phyloP scores from a whole-genome alignment of 2,329 filamentous ascomycete genomes.

The Epichloe sp. region DNA sequence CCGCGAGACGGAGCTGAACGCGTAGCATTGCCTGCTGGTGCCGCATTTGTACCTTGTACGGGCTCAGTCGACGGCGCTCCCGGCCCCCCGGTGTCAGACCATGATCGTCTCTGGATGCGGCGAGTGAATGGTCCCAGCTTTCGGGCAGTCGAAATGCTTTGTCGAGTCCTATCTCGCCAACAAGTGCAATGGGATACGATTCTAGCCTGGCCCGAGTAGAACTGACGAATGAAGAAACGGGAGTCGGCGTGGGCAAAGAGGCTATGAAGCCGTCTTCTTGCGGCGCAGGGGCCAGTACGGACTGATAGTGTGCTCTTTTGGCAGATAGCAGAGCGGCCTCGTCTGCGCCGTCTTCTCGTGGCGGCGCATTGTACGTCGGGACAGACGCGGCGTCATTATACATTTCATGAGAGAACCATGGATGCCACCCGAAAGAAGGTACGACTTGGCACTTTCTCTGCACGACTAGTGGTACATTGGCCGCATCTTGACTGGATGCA shows the following conservation, averaged over 20 bases:
- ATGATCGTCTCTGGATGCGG: slow-evolving; percentile 14
- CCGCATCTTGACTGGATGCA: background rate
- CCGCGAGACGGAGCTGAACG: slow-evolving; percentile 59
- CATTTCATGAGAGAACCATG: slow-evolving; percentile 72
- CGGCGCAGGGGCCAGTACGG: slow-evolving; percentile 46
- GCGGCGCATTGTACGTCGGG: slow-evolving; percentile 21
- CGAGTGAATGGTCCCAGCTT: slow-evolving; percentile 30
- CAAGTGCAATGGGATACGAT: slow-evolving; percentile 47
- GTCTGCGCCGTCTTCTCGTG: slow-evolving; percentile 7
- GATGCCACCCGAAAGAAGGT: slow-evolving; percentile 77
- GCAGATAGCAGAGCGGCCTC: slow-evolving; percentile 17
- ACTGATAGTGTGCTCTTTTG: slow-evolving; percentile 47
- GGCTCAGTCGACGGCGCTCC: slow-evolving; percentile 54
- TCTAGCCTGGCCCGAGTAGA: slow-evolving; percentile 43
- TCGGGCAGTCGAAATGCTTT: slow-evolving; percentile 62
- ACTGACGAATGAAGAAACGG: slow-evolving; percentile 44
- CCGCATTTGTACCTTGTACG: slow-evolving; percentile 50
- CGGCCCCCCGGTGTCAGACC: slow-evolving; percentile 56
- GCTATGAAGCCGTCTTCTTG: slow-evolving; percentile 29
- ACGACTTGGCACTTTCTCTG: slow-evolving; percentile 24
- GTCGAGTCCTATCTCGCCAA: slow-evolving; percentile 70
- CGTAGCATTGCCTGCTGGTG: slow-evolving; percentile 57
- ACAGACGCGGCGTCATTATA: slow-evolving; percentile 41
- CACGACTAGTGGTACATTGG: background rate
- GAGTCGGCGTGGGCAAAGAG: slow-evolving; percentile 44